Evolutionary conservation across 1,139 yeast genomes (phyloP).

Genomic region (Taphrina deformans): DNA sequence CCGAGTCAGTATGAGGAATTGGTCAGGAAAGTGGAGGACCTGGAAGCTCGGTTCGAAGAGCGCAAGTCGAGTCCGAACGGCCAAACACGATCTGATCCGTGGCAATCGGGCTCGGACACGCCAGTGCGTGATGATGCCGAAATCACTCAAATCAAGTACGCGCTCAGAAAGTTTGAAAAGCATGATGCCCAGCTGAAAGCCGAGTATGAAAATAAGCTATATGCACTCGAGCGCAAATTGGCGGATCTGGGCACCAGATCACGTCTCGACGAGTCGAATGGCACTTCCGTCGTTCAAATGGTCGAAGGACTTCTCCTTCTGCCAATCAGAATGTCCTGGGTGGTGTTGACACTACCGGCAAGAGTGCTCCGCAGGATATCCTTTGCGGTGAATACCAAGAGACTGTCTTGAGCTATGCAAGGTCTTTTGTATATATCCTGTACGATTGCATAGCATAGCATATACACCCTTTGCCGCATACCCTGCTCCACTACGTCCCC

Average conservation of each 20-base stretch:
- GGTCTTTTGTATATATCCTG: background rate
- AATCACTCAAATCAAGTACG: conserved; percentile 9
- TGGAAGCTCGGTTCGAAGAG: conserved; percentile 3
- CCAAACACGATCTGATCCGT: background rate
- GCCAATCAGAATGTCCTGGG: background rate
- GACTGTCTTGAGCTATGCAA: background rate
- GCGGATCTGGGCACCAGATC: conserved; percentile 10
- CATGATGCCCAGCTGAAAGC: conserved; percentile 11
- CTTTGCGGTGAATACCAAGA: background rate
- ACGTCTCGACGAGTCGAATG: background rate
- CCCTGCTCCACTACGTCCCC: no score
- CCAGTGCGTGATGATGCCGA: background rate
- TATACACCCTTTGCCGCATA: no score
- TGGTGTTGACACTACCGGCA: conserved; percentile 4
- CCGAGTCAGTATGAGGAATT: conserved; percentile 17
- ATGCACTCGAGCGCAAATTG: conserved; percentile 11
- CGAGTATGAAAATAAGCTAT: conserved; percentile 5
- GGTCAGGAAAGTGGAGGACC: background rate
- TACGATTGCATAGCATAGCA: background rate
- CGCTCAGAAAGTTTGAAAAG: conserved; percentile 17
- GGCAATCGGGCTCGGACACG: background rate
- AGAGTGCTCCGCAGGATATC: background rate
- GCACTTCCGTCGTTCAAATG: background rate
- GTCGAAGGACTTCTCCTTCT: conserved; percentile 1
- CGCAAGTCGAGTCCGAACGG: background rate